Conservation (phyloP, 73 alveolate species). For the Tetrahymena thermophila region DNA sequence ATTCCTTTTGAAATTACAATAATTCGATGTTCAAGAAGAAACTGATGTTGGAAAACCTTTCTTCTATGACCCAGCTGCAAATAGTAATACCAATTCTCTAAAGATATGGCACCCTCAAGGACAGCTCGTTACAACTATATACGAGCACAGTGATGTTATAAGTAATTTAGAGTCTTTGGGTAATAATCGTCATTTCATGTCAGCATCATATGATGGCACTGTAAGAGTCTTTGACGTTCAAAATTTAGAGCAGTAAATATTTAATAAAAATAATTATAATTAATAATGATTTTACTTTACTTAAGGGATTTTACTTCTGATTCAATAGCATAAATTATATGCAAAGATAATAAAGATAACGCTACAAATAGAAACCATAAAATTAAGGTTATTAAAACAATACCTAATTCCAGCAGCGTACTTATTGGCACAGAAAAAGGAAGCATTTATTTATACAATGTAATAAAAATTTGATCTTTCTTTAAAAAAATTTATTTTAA, state of each 20-base stretch:
- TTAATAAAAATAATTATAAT: not conserved
- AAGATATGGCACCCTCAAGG: not conserved
- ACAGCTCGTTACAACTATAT: not conserved
- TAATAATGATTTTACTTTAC: too few relatives aligned
- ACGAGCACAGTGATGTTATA: not conserved
- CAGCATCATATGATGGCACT: not conserved
- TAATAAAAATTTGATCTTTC: not conserved
- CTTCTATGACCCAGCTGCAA: not conserved
- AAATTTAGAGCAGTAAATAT: not conserved
- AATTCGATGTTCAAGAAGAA: not conserved
- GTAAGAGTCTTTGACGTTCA: not conserved
- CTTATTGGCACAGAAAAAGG: not conserved
- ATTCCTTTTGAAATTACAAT: not conserved
- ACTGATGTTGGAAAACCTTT: not conserved
- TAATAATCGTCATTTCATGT: not conserved
- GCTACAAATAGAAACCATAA: not conserved
- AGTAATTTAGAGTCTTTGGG: not conserved
- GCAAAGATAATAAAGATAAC: not conserved
- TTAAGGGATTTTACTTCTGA: not conserved
- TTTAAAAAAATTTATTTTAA: not conserved
- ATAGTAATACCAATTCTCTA: not conserved
- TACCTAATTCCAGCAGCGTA: not conserved
- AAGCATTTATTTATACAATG: not conserved
- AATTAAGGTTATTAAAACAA: not conserved
- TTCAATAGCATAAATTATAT: not conserved